Percentiles rank a stretch among this genome's conserved stretches.
These are phyloP conservation scores for Petunia axillaris DNA, from an alignment of 257 asterid species.

Conservation along the genomic window DNA sequence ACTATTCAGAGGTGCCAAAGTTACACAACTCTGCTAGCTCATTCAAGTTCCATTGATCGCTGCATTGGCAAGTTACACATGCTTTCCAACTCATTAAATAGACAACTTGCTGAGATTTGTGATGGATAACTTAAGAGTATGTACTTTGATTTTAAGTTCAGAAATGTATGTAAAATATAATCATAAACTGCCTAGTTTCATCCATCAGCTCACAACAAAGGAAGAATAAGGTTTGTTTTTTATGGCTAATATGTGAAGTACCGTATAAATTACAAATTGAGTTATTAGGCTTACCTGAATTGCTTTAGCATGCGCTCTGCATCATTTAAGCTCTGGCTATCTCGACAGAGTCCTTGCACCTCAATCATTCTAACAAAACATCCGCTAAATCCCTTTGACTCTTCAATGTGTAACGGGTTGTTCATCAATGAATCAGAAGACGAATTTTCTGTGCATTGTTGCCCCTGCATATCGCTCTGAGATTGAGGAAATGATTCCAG, in stretches of 20 bases:
- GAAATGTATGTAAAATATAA: no score
- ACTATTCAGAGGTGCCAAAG: neutral
- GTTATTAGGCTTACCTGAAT: constrained; percentile 47
- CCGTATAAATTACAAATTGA: neutral
- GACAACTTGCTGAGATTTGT: no score
- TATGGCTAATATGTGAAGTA: neutral
- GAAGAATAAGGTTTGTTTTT: neutral
- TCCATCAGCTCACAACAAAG: no score
- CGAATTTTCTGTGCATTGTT: constrained; percentile 34
- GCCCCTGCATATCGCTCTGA: constrained; percentile 32
- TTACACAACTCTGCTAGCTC: neutral
- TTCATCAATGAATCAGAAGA: constrained; percentile 39
- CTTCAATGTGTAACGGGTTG: constrained; percentile 42
- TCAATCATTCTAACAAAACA: constrained; percentile 53
- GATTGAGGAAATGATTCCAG: constrained; percentile 42
- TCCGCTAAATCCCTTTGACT: constrained; percentile 38
- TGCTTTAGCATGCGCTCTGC: constrained; percentile 59
- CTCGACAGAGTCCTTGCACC: constrained; percentile 55
- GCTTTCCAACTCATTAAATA: no score
- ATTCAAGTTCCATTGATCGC: neutral
- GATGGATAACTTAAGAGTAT: no score
- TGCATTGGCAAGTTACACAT: neutral
- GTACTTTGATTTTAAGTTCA: no score
- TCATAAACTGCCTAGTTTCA: no score
- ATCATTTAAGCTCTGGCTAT: constrained; percentile 52